Conservation (phyloP, 2,329 filamentous ascomycete species). For the Teratosphaeria gauchensis region DNA sequence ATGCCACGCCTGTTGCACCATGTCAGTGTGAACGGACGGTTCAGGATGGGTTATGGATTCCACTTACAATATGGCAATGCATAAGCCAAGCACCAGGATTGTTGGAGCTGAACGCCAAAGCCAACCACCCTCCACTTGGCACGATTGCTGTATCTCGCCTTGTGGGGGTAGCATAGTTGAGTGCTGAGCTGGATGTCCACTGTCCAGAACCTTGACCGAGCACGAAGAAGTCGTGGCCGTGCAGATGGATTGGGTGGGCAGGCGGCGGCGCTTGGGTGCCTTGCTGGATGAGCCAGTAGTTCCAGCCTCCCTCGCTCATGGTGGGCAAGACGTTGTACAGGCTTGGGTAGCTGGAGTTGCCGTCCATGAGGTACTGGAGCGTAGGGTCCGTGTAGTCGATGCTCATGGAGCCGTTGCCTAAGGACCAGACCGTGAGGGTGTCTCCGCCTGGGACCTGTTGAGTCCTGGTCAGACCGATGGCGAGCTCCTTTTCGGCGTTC, state of each 20-base stretch:
- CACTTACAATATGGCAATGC: slow-evolving; percentile 50
- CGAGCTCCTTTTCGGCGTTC: slow-evolving; percentile 8
- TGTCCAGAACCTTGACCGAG: slow-evolving; percentile 20
- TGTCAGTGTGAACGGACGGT: slow-evolving; percentile 4
- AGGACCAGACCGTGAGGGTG: slow-evolving; percentile 30
- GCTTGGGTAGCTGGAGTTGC: slow-evolving; percentile 31
- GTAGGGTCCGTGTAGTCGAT: slow-evolving; percentile 37
- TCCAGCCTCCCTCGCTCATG: slow-evolving; percentile 22
- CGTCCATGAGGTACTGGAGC: slow-evolving; percentile 32
- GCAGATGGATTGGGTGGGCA: slow-evolving; percentile 33
- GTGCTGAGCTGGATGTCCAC: slow-evolving; percentile 12
- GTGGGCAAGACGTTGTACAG: slow-evolving; percentile 33
- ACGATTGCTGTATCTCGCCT: slow-evolving; percentile 42
- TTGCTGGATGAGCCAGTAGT: slow-evolving; percentile 34
- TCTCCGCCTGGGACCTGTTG: slow-evolving; percentile 28
- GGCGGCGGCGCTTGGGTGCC: slow-evolving; percentile 20
- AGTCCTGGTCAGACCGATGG: slow-evolving; percentile 23
- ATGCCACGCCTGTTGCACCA: slow-evolving; percentile 39
- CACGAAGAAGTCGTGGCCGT: slow-evolving; percentile 28
- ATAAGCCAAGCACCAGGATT: slow-evolving; percentile 38
- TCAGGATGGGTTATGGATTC: slow-evolving; percentile 43
- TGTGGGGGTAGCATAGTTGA: slow-evolving; percentile 34
- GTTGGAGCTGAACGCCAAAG: slow-evolving; percentile 42
- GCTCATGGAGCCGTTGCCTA: slow-evolving; percentile 34
- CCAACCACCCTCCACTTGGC: slow-evolving; percentile 37